A percentile compares a stretch with the other conserved stretches of the same genome.
Conservation (phyloP, 2,329 filamentous ascomycete genomes). For the Colletotrichum chrysophilum region DNA sequence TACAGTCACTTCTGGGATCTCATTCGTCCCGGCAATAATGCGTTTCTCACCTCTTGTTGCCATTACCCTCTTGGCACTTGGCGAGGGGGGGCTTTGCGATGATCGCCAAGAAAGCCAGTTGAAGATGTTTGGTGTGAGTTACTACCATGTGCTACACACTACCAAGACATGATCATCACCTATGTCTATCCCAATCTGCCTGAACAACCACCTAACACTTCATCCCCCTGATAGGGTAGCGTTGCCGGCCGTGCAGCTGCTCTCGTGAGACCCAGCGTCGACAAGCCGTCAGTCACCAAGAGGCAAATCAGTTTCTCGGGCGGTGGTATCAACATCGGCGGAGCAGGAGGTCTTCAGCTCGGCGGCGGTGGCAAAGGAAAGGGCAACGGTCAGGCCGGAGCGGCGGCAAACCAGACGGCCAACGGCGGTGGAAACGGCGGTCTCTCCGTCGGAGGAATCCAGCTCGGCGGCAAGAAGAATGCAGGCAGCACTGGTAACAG, state of each 20-base stretch:
- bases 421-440: constrained; percentile 1
- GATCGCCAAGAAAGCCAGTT: constrained; percentile 15
- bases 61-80: constrained; percentile 7
- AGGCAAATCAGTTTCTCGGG: constrained; percentile 9
- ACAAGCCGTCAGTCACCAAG: background rate
- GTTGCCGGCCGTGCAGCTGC: constrained; percentile 5
- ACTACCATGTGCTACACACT: background rate
- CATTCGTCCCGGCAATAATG: background rate
- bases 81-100: constrained; percentile 4
- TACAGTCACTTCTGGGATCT: background rate
- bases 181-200: background rate
- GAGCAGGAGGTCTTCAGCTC: background rate
- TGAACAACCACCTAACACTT: background rate
- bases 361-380: background rate
- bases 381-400: background rate
- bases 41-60: background rate
- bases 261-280: background rate
- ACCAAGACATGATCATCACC: background rate
- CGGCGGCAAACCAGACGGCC: background rate
- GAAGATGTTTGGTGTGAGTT: background rate
- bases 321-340: constrained; percentile 5
- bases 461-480: background rate
- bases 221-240: background rate
- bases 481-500: constrained; percentile 1
- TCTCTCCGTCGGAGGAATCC: background rate